A percentile compares a stretch with the other conserved stretches of the same genome.
These are phyloP conservation scores for Botrytis medusae DNA, from an alignment of 2,329 filamentous ascomycete species.

Conservation along the genomic window DNA sequence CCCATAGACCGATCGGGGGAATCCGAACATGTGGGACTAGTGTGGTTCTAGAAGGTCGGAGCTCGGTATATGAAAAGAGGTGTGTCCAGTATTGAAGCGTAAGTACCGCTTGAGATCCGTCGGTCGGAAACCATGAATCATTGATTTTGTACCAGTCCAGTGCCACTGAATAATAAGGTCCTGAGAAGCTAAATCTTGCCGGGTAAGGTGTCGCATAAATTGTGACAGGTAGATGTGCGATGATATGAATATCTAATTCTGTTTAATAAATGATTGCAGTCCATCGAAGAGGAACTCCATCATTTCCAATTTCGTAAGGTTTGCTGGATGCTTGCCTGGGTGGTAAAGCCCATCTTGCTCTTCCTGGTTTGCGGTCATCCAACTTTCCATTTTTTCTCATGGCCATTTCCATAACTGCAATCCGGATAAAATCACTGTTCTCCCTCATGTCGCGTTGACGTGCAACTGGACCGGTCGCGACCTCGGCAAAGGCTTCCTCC, in stretches of 20 bases:
- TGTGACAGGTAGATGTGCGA: not conserved
- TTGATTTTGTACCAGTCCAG: not conserved
- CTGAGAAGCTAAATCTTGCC: not conserved
- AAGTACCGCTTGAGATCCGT: slow-evolving; percentile 11
- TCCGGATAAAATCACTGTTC: slow-evolving; percentile 69
- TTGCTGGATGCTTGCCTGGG: slow-evolving; percentile 56
- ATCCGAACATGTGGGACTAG: not conserved
- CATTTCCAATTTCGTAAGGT: slow-evolving; percentile 55
- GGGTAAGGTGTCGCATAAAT: not conserved
- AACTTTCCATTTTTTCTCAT: slow-evolving; percentile 68
- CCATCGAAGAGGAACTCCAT: slow-evolving; percentile 62
- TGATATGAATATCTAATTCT: not conserved
- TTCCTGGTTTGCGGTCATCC: slow-evolving; percentile 63
- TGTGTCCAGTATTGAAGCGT: slow-evolving; percentile 7
- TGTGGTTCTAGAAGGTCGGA: slow-evolving; percentile 19
- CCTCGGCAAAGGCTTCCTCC: slow-evolving; percentile 39
- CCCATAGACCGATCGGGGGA: not conserved
- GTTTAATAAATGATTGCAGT: slow-evolving; percentile 41
- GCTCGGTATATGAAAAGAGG: not conserved
- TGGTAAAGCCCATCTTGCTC: slow-evolving; percentile 67
- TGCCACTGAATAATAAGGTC: not conserved
- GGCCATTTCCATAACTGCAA: slow-evolving; percentile 71
- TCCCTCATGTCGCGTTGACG: slow-evolving; percentile 68
- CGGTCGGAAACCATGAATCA: not conserved
- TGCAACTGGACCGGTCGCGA: slow-evolving; percentile 46